Percentiles rank a stretch among this genome's conserved stretches.
phyloP scores from a whole-genome alignment of 2,329 filamentous ascomycete genomes.

The Grosmannia clavigera region DNA sequence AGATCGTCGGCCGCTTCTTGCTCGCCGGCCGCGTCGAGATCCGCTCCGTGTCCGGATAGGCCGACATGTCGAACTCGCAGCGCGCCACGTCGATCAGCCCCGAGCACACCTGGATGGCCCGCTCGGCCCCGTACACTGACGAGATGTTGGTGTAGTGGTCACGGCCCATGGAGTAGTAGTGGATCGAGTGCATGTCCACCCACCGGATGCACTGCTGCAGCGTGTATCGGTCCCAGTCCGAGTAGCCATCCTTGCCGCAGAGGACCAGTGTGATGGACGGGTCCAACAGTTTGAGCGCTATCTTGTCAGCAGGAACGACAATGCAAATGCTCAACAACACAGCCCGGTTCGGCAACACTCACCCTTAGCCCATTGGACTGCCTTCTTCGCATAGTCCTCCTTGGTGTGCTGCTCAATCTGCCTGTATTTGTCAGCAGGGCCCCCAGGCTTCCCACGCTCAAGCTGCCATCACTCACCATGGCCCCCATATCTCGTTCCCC shows the following conservation, averaged over 20 bases:
- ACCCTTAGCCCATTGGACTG: conserved; percentile 56
- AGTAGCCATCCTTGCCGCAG: conserved; percentile 58
- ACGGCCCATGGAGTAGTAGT: conserved; percentile 57
- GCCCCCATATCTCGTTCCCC: conserved; percentile 61
- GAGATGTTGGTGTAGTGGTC: conserved; percentile 1
- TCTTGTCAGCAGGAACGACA: neutral
- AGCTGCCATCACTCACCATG: conserved; percentile 15
- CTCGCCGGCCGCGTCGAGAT: neutral
- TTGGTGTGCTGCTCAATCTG: conserved; percentile 58
- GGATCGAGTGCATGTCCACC: conserved; percentile 70
- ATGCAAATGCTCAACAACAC: no score
- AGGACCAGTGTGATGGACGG: conserved; percentile 58
- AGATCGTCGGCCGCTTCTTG: conserved; percentile 41
- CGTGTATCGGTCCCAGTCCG: conserved; percentile 61
- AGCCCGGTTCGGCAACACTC: neutral
- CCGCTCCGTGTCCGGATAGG: conserved; percentile 34
- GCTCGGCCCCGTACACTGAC: conserved; percentile 42
- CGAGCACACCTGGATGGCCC: conserved; percentile 58
- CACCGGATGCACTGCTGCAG: conserved; percentile 54
- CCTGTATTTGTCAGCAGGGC: conserved; percentile 22
- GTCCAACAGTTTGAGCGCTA: conserved; percentile 55
- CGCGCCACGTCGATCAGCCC: conserved; percentile 60
- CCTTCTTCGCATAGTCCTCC: conserved; percentile 56
- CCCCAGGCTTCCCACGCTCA: no score
- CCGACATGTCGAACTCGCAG: neutral